Conservation (phyloP, 192 early-diverging fungal species). For the Coemansia sp. region DNA sequence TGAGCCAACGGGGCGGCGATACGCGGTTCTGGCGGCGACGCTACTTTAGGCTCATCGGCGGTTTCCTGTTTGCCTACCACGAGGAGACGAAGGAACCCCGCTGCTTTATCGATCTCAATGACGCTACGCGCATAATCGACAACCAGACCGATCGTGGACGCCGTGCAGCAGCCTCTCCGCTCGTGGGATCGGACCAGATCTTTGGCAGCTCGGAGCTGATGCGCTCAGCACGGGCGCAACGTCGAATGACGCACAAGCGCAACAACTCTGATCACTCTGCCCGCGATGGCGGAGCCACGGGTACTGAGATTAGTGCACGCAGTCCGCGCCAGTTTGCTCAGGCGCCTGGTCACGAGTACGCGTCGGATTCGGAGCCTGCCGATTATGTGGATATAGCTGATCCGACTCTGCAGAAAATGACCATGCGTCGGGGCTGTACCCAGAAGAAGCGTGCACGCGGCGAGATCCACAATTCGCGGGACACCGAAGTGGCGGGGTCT, state of each 20-base stretch:
- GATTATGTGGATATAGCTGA: conserved; percentile 48
- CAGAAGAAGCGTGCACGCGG: conserved; percentile 6
- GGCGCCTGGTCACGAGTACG: conserved; percentile 37
- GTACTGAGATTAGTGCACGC: not conserved
- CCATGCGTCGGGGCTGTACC: conserved; percentile 20
- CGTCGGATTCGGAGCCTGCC: conserved; percentile 50
- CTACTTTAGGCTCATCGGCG: conserved; percentile 55
- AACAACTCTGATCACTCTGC: conserved; percentile 50
- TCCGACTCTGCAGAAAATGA: conserved; percentile 31
- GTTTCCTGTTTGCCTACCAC: conserved; percentile 57
- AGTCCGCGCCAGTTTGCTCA: conserved; percentile 5
- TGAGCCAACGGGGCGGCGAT: conserved; percentile 59
- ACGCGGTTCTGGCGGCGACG: conserved; percentile 59
- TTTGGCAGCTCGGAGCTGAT: conserved; percentile 26
- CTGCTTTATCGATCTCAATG: conserved; percentile 55
- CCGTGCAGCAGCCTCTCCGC: conserved; percentile 9
- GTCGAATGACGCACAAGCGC: conserved; percentile 48
- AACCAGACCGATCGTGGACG: conserved; percentile 15
- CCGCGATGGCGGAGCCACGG: conserved; percentile 27
- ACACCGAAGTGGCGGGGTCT: not conserved
- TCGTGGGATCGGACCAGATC: not conserved
- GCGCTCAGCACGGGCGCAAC: conserved; percentile 24
- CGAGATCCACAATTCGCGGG: conserved; percentile 3
- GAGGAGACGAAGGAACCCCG: conserved; percentile 53
- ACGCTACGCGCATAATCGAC: conserved; percentile 50